These are phyloP conservation scores for Chlorella ohadii DNA, from an alignment of 139 green algal species.

Conservation along the genomic window DNA sequence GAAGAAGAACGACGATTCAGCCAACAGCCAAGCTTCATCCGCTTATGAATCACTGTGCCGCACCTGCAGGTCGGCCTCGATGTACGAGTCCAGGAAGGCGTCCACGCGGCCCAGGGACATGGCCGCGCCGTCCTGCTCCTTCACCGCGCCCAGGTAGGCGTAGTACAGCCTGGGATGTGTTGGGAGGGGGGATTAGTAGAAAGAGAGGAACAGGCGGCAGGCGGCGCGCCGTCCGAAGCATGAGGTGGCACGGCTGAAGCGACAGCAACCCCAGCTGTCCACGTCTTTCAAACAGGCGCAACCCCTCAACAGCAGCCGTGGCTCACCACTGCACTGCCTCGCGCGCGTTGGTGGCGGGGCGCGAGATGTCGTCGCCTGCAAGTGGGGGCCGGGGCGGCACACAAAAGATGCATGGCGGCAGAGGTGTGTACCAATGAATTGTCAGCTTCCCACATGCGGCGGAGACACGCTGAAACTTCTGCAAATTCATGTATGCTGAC, in stretches of 20 bases:
- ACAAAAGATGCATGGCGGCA: not conserved
- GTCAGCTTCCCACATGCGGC: too few species aligned
- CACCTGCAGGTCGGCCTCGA: slow-evolving; percentile 42
- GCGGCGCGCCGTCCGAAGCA: too few species aligned
- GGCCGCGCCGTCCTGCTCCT: slow-evolving; percentile 83
- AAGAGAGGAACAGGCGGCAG: not conserved
- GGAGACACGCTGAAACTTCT: too few species aligned
- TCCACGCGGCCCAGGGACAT: slow-evolving; percentile 85
- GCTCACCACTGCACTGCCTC: slow-evolving; percentile 75
- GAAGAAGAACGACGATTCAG: too few species aligned
- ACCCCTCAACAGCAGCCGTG: too few species aligned
- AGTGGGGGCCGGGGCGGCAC: not conserved
- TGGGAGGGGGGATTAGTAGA: not conserved
- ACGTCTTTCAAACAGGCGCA: too few species aligned
- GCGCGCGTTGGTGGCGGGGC: slow-evolving; percentile 56
- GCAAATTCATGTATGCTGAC: too few species aligned
- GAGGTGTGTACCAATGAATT: too few species aligned
- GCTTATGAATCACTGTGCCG: not conserved
- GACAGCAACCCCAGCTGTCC: too few species aligned
- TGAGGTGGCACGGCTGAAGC: too few species aligned
- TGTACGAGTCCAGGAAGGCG: slow-evolving; percentile 83
- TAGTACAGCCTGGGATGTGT: slow-evolving; percentile 70
- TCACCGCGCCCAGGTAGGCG: slow-evolving; percentile 78
- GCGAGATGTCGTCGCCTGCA: slow-evolving; percentile 62
- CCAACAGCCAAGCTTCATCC: too few species aligned